Percentiles rank a stretch among this genome's conserved stretches.
These are phyloP conservation scores for Hyaloperonospora arabidopsidis DNA, from an alignment of 352 stramenopile species.

Conservation along the genomic window DNA sequence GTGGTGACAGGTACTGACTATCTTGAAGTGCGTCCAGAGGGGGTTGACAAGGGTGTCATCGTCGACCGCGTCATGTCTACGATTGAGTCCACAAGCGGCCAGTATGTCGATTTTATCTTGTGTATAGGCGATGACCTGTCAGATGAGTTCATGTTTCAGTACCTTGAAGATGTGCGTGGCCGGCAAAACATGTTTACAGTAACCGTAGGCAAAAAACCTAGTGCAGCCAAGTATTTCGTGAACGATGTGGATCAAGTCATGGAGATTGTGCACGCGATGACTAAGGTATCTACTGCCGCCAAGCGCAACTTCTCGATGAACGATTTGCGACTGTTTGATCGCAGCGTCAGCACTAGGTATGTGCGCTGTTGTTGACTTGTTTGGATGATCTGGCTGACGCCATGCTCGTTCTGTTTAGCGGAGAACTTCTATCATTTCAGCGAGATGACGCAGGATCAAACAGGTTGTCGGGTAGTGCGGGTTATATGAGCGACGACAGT, in stretches of 20 bases:
- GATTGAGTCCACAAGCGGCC: constrained; percentile 64
- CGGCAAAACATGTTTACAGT: constrained; percentile 88
- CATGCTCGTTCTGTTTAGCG: constrained; percentile 15
- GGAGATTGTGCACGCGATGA: constrained; percentile 87
- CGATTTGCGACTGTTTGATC: constrained; percentile 67
- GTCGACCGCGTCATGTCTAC: constrained; percentile 92
- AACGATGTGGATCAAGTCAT: constrained; percentile 96
- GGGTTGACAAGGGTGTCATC: constrained; percentile 98
- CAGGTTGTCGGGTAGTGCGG: constrained; percentile 18
- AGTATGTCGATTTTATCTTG: constrained; percentile 94
- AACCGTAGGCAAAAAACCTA: constrained; percentile 98
- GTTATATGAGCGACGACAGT: constrained; percentile 41
- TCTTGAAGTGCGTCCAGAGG: constrained; percentile 93
- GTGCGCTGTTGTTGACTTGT: background rate
- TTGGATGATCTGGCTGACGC: background rate
- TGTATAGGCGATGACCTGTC: constrained; percentile 96
- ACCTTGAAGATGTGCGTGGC: constrained; percentile 62
- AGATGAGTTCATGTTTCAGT: constrained; percentile 97
- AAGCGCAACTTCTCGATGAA: constrained; percentile 85
- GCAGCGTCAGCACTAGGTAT: constrained; percentile 41
- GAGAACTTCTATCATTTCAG: constrained; percentile 26
- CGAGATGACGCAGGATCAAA: constrained; percentile 18
- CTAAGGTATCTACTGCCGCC: constrained; percentile 73
- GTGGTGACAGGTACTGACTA: constrained; percentile 86
- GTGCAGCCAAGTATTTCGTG: constrained; percentile 94